Evolutionary conservation across 2,329 filamentous ascomycete genomes (phyloP).

Genomic region (Fusarium sterilihyphosum): DNA sequence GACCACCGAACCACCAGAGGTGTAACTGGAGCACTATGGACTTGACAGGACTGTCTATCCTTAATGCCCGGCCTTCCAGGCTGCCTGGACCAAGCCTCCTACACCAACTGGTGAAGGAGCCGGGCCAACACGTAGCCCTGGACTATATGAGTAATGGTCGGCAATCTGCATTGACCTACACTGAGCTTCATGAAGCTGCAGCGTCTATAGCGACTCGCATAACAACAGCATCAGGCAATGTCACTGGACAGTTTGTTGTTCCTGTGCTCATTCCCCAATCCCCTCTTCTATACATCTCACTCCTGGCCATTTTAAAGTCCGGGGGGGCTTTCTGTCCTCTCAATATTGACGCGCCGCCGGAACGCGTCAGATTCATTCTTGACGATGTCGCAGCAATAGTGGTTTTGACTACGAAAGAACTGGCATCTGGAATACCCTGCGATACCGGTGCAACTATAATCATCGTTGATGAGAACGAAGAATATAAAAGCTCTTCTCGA

Average conservation of each 20-base stretch:
- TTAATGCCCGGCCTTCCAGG: conserved; percentile 55
- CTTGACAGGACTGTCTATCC: conserved; percentile 51
- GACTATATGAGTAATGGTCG: conserved; percentile 44
- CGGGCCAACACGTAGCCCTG: conserved; percentile 44
- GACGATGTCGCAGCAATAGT: conserved; percentile 77
- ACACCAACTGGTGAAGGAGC: conserved; percentile 67
- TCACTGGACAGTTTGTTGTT: conserved; percentile 62
- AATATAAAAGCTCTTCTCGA: not conserved
- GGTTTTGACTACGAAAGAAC: conserved; percentile 69
- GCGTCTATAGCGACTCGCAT: conserved; percentile 65
- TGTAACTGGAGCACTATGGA: conserved; percentile 40
- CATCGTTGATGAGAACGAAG: conserved; percentile 47
- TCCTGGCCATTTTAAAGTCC: conserved; percentile 80
- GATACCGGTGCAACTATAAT: conserved; percentile 49
- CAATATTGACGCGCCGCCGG: conserved; percentile 78
- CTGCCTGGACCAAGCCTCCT: conserved; percentile 58
- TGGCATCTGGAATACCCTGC: conserved; percentile 53
- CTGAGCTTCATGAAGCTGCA: conserved; percentile 68
- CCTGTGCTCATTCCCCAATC: conserved; percentile 83
- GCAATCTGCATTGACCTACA: conserved; percentile 65
- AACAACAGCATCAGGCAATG: conserved; percentile 12
- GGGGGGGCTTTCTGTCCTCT: conserved; percentile 89
- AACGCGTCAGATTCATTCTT: conserved; percentile 82
- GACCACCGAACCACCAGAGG: not conserved
- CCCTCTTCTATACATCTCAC: conserved; percentile 78